Evolutionary conservation across 768 basidiomycete genomes (phyloP).

Genomic region (Trametes cingulata): DNA sequence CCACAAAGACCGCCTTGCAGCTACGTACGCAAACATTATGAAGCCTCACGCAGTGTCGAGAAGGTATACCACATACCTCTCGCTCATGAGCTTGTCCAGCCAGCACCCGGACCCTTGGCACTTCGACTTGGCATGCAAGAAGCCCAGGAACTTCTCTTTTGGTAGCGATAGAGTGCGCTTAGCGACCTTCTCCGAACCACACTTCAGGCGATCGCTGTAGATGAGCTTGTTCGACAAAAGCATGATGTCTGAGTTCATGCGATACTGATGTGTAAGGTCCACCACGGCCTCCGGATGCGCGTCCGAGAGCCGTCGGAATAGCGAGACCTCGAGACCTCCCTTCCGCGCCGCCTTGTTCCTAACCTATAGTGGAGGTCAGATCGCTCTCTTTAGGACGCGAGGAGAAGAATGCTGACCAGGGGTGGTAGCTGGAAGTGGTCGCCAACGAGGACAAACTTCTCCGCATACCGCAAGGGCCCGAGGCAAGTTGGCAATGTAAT

Average conservation of each 20-base stretch:
- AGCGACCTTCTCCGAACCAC: conserved; percentile 77
- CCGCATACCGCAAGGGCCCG: conserved; percentile 87
- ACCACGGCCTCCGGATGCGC: conserved; percentile 85
- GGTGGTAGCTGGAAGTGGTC: conserved; percentile 98
- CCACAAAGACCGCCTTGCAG: conserved; percentile 88
- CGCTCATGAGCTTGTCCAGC: conserved; percentile 63
- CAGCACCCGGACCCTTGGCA: conserved; percentile 56
- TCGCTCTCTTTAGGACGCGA: not conserved
- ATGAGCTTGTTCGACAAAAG: conserved; percentile 83
- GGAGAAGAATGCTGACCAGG: conserved; percentile 59
- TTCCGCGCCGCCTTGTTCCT: conserved; percentile 76
- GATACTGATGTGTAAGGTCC: conserved; percentile 86
- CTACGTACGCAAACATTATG: conserved; percentile 41
- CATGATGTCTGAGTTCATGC: conserved; percentile 99
- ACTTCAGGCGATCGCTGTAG: conserved; percentile 73
- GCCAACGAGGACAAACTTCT: conserved; percentile 92
- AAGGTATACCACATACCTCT: conserved; percentile 60
- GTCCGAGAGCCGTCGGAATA: conserved; percentile 87
- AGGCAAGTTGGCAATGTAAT: conserved; percentile 95
- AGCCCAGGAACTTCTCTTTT: conserved; percentile 42
- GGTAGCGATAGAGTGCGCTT: conserved; percentile 57
- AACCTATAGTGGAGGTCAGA: conserved; percentile 51
- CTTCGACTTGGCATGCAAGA: conserved; percentile 42
- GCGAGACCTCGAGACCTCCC: conserved; percentile 85
- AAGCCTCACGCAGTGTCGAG: not conserved